Base-by-base conservation (phyloP, 192 early-diverging fungal genomes). In the Coemansia nantahalensis region DNA sequence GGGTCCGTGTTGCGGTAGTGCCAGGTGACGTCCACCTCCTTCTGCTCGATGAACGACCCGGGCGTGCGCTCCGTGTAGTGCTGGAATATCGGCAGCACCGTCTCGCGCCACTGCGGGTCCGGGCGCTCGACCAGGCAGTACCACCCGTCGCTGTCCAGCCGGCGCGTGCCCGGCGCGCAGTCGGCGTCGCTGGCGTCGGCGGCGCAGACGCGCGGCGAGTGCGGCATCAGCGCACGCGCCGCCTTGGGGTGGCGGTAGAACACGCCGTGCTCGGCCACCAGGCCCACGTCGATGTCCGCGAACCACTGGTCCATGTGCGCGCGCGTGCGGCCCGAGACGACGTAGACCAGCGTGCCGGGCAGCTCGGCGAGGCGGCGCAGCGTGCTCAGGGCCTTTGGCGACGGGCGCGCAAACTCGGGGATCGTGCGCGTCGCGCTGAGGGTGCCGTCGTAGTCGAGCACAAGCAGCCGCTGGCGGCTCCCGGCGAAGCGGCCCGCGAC, bases 1-100 rank as follows among this genome's bases (percentile, higher is more conserved):
- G 87, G 84, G 58, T 93, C 93, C 0, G 94, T 90, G 68, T 91
- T 90, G 41, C 93, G 84, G 69, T 97, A 99, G 56, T 97, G 92
- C 95, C 95, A 99, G 11, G 95, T 97, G 24, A 99, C 49, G 56
- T 95, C 96, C 45, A 97, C 86, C 65, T 99, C 95, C 81, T 99
- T 99, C 60, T 95, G 91, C 79, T 99, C 97, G 68, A 99, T 92
- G 48, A 93, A 96, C 15, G 86, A 89, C 2, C 95, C 95, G 0
- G 95, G 97, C 10, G 97, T 99, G 40, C 97, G 87, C 51, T 96
- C 95, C 0, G 86, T 87, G 68, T 98, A 99, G 70, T 99, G 93
- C 68, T 94, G 83, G 80, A 99, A 96, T 32, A 99, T 59, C 11
- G 95, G 95, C 17, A 86, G 80, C 56, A 98, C 93, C 8, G 91